A percentile compares a stretch with the other conserved stretches of the same genome.
phyloP scores from a whole-genome alignment of 257 asterid genomes.

The Linaria vulgaris region DNA sequence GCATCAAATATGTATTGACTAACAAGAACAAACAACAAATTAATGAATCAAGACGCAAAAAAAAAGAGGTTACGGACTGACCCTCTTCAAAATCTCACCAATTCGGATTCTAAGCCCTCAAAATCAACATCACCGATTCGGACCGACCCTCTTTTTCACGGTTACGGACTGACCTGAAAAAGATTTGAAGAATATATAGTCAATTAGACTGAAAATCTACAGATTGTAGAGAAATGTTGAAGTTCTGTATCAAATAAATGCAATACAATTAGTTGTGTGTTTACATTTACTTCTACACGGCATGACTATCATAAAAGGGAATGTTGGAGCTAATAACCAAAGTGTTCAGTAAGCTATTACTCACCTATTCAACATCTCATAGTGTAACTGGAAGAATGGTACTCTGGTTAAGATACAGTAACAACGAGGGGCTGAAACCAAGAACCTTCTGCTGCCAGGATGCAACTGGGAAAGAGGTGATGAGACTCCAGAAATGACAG shows the following conservation, averaged over 20 bases:
- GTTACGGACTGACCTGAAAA: too few relatives aligned
- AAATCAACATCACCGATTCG: too few relatives aligned
- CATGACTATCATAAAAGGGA: slow-evolving; percentile 11
- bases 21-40: too few relatives aligned
- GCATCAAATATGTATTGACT: too few relatives aligned
- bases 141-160: too few relatives aligned
- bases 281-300: slow-evolving; percentile 3
- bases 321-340: neutral
- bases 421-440: slow-evolving; percentile 97
- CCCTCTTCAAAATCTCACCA: too few relatives aligned
- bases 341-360: slow-evolving; percentile 23
- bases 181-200: too few relatives aligned
- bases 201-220: too few relatives aligned
- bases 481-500: slow-evolving; percentile 49
- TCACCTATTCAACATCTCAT: slow-evolving; percentile 83
- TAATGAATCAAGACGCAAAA: too few relatives aligned
- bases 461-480: slow-evolving; percentile 53
- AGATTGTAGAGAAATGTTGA: too few relatives aligned
- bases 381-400: slow-evolving; percentile 89
- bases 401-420: slow-evolving; percentile 86
- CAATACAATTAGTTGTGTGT: slow-evolving; percentile 25
- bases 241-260: slow-evolving; percentile 37
- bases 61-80: too few relatives aligned
- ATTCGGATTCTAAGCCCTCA: too few relatives aligned
- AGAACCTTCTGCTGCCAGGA: slow-evolving; percentile 53